Evolutionary conservation across 257 asterid genomes (phyloP).

Genomic region (Lycium ferocissimum): DNA sequence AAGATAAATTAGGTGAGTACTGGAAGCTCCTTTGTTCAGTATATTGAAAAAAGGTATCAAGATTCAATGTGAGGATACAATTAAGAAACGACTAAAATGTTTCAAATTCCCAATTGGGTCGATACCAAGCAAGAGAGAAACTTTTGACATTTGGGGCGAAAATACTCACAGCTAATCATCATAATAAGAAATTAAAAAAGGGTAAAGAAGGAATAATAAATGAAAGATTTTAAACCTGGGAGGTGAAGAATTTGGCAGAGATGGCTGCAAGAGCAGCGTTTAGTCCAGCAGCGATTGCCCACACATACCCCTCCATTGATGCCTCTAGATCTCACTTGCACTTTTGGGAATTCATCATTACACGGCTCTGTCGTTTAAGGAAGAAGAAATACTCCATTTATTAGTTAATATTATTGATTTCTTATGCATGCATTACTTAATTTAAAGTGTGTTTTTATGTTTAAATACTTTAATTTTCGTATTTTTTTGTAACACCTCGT

Average conservation of each 20-base stretch:
- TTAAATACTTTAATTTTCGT: no score
- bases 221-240: conserved; percentile 52
- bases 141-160: background rate
- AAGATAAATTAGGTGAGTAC: background rate
- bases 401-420: no score
- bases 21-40: background rate
- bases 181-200: background rate
- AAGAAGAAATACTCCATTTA: conserved; percentile 7
- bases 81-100: background rate
- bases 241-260: conserved; percentile 75
- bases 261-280: conserved; percentile 94
- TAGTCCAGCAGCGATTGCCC: conserved; percentile 88
- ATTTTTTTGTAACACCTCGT: no score
- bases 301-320: conserved; percentile 63
- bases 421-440: no score
- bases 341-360: background rate
- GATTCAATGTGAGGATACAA: background rate
- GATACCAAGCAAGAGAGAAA: background rate
- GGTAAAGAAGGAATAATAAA: background rate
- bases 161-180: background rate
- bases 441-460: no score
- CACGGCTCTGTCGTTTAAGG: background rate
- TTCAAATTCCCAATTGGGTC: background rate
- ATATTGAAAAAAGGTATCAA: background rate
- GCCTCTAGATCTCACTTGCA: background rate